Conservation (phyloP, 2,329 filamentous ascomycete species). For the Penicillium sp. region DNA sequence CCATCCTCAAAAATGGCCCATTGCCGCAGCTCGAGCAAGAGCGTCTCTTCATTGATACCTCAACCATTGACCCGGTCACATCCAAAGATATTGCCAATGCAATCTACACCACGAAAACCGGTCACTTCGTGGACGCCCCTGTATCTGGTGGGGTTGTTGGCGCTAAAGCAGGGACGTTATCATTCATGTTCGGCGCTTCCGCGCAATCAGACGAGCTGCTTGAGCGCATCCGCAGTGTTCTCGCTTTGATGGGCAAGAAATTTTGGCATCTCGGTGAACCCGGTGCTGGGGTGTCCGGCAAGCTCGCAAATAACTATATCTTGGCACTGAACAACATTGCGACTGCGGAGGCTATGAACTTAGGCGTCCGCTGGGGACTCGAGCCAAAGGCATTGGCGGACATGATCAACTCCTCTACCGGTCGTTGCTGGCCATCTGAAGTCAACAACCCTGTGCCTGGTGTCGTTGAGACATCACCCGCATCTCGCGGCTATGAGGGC, state of each 20-base stretch:
- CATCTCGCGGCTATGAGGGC: constrained; percentile 69
- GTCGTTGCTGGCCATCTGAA: constrained; percentile 93
- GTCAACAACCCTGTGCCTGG: constrained; percentile 92
- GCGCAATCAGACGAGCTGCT: constrained; percentile 50
- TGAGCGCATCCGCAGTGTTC: constrained; percentile 61
- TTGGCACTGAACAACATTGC: constrained; percentile 87
- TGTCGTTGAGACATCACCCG: constrained; percentile 71
- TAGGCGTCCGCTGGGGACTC: constrained; percentile 61
- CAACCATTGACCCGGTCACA: constrained; percentile 87
- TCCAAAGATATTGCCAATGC: constrained; percentile 72
- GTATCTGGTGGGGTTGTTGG: constrained; percentile 97
- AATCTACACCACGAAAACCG: constrained; percentile 63
- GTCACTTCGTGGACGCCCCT: constrained; percentile 85
- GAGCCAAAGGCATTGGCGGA: constrained; percentile 67
- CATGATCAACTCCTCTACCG: constrained; percentile 90
- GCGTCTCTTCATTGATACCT: constrained; percentile 90
- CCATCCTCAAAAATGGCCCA: constrained; percentile 61
- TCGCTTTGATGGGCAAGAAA: constrained; percentile 79
- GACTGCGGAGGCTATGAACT: constrained; percentile 63
- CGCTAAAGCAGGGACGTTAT: constrained; percentile 78
- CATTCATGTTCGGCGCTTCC: constrained; percentile 87
- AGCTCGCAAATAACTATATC: constrained; percentile 96
- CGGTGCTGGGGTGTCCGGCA: constrained; percentile 81
- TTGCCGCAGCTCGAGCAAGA: constrained; percentile 53
- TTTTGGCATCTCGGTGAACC: constrained; percentile 82